Evolutionary conservation across 352 stramenopile species (phyloP).

Genomic region (Hyaloperonospora brassicae): DNA sequence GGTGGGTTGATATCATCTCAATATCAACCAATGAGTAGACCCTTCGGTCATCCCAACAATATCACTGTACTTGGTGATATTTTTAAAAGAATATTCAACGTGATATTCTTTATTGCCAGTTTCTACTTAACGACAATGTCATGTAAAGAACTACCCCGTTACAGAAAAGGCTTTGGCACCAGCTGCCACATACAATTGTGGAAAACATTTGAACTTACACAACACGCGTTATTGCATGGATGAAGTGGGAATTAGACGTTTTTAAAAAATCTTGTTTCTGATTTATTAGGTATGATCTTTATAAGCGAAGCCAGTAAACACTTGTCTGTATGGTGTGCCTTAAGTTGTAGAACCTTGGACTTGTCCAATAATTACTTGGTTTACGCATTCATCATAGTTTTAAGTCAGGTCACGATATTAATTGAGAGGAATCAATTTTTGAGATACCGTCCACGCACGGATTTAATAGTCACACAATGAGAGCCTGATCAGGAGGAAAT

Average conservation of each 20-base stretch:
- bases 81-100: no score
- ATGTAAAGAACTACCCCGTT: no score
- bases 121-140: no score
- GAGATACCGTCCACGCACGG: background rate
- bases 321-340: background rate
- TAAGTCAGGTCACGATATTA: background rate
- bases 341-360: background rate
- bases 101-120: no score
- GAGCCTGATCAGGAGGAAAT: no score
- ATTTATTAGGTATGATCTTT: no score
- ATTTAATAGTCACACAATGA: background rate
- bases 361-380: background rate
- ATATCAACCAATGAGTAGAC: no score
- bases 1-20: no score
- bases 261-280: no score
- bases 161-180: background rate
- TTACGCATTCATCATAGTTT: background rate
- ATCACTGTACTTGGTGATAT: no score
- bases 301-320: background rate
- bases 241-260: no score
- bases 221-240: background rate
- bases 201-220: background rate
- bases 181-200: background rate
- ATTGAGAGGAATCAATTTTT: background rate
- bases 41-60: no score